These are phyloP conservation scores for Yarrowia sp. DNA, from an alignment of 805 yeast genomes.

Conservation along the genomic window DNA sequence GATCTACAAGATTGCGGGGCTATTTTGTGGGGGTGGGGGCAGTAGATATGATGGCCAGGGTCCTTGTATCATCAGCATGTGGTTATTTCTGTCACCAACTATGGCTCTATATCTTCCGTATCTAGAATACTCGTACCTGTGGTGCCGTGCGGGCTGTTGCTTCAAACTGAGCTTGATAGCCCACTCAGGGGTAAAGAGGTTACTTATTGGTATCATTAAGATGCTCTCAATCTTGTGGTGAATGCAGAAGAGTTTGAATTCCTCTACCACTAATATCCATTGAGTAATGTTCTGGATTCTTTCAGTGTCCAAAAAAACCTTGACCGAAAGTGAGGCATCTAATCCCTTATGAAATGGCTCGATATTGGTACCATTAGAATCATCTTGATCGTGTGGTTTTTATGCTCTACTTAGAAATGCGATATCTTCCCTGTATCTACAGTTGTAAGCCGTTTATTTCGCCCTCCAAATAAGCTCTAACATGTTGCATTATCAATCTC, in stretches of 20 bases:
- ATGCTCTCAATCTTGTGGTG: too few species aligned
- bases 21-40: not conserved
- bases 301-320: too few species aligned
- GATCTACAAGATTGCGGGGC: not conserved
- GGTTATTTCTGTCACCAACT: not conserved
- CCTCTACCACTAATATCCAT: too few species aligned
- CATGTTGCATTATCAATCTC: not conserved
- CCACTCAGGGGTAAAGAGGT: too few species aligned
- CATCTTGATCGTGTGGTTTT: not conserved
- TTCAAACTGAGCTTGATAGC: too few species aligned
- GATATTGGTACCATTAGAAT: not conserved
- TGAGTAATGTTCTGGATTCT: too few species aligned
- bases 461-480: not conserved
- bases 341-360: not conserved
- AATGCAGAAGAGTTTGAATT: too few species aligned
- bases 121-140: too few species aligned
- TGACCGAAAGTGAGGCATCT: too few species aligned
- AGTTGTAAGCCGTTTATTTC: not conserved
- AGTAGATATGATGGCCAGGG: not conserved
- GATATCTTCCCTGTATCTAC: not conserved
- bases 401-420: not conserved
- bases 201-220: too few species aligned
- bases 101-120: too few species aligned
- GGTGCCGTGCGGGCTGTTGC: too few species aligned
- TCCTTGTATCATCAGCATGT: not conserved